A percentile compares a stretch with the other conserved stretches of the same genome.
Conservation (phyloP, 139 green algal genomes). For the Zygnema cylindricum region DNA sequence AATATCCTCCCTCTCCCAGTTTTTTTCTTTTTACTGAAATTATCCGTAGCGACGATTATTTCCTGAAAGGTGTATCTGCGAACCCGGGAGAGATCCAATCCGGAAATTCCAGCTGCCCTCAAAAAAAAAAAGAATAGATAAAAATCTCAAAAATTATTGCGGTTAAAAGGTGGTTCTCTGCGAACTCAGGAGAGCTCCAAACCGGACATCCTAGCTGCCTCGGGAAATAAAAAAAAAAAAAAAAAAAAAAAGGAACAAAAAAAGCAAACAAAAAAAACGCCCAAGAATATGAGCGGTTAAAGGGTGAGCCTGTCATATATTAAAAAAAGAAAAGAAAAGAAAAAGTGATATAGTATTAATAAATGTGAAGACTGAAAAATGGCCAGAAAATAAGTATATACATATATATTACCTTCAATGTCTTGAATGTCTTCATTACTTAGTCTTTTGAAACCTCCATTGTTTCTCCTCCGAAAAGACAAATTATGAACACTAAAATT, state of each 20-base stretch:
- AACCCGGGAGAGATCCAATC: neutral
- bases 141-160: neutral
- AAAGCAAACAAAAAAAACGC: neutral
- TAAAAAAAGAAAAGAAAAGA: neutral
- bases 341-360: neutral
- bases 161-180: too few species aligned
- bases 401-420: neutral
- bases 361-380: neutral
- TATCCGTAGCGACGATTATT: slow-evolving; percentile 16
- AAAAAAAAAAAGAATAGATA: neutral
- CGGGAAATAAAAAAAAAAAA: neutral
- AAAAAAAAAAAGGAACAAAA: neutral
- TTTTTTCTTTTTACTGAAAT: slow-evolving; percentile 38
- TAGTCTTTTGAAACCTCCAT: neutral
- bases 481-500: neutral
- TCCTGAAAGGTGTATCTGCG: slow-evolving; percentile 24
- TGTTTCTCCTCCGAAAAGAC: neutral
- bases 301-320: too few species aligned
- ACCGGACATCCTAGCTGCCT: too few species aligned
- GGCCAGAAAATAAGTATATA: neutral
- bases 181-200: too few species aligned
- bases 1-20: slow-evolving; percentile 67
- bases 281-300: too few species aligned
- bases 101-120: neutral
- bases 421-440: neutral